These are phyloP conservation scores for Scedosporium aurantiacum DNA, from an alignment of 2,329 filamentous ascomycete genomes.

Conservation along the genomic window DNA sequence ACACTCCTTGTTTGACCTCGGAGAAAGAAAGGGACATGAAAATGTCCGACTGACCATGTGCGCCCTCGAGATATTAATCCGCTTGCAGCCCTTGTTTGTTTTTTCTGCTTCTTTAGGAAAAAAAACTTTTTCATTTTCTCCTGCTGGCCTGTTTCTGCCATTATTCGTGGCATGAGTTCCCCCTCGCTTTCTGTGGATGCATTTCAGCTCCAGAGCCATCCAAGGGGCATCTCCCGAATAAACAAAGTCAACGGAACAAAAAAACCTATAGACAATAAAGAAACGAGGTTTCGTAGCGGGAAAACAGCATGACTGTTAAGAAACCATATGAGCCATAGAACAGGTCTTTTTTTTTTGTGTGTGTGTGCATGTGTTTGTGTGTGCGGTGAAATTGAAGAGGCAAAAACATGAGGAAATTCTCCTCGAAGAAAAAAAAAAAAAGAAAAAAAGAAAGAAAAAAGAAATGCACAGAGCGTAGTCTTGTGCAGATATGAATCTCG, in stretches of 20 bases:
- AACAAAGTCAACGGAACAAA: background rate
- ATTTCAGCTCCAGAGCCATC: background rate
- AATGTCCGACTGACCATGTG: background rate
- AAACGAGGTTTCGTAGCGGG: background rate
- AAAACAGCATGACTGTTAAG: background rate
- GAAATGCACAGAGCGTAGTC: background rate
- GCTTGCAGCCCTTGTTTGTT: background rate
- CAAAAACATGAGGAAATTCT: background rate
- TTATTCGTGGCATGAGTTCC: background rate
- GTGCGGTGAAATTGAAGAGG: background rate
- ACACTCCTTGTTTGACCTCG: too few species aligned
- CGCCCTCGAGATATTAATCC: background rate
- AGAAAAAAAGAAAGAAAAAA: constrained; percentile 2
- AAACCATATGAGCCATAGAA: background rate
- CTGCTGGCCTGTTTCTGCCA: background rate
- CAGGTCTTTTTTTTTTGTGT: too few species aligned
- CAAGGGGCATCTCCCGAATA: background rate
- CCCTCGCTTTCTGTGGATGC: background rate
- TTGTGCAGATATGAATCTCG: constrained; percentile 6
- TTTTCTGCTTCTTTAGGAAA: background rate
- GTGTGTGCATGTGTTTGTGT: background rate
- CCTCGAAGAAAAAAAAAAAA: background rate
- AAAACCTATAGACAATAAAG: constrained; percentile 3
- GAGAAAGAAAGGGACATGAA: background rate
- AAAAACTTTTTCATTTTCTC: background rate